Base-by-base conservation (phyloP, 441 rosid genomes). In the Erysimum cheiri region DNA sequence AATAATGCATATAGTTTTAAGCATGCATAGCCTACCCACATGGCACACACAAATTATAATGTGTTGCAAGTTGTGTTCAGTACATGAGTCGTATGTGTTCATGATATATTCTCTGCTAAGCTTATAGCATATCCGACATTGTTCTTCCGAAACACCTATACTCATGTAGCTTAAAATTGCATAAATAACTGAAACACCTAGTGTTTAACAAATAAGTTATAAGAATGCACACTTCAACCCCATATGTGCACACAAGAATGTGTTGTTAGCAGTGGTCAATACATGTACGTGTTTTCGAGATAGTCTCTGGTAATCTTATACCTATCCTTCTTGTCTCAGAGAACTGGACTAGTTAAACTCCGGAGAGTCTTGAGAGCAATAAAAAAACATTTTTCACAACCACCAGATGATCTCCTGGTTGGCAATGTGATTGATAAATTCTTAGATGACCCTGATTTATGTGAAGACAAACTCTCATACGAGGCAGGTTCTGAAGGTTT, bases 321-420 rank as follows among this genome's bases (percentile, higher is more conserved):
- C 66, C 9, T 74, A 44, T 72, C 67, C 61, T 39, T 58, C 46
- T 22, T 59, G 62, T 81, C 71, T 67, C 87, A 96, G 99, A 93
- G 85, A 89, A 91, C 96, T 71, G 98, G 97, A 69, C 76, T 93
- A 72, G 81, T 96, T 76, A 96, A 96, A 84, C 97, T 96, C 77
- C 97, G 99, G 36, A 85, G 98, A 80, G 99, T 93, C 73, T 83
- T 96, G 69, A 85, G 98, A 84, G 88, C 99, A 70, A 91, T 96
- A 57, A 96, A 92, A 72, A 93, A 88, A 74, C 99, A 93, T 84
- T 96, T 96, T 73, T 81, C 90, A 49, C 97, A 91, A 68, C 99
- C 99, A 77, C 96, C 98, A 56, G 96, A 88, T 68, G 93, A 89
- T 72, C 82, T 89, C 78, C 82, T 96, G 78, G 80, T 77, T 81